Evolutionary conservation across 352 stramenopile species (phyloP).

Genomic region (Bremia lactucae): DNA sequence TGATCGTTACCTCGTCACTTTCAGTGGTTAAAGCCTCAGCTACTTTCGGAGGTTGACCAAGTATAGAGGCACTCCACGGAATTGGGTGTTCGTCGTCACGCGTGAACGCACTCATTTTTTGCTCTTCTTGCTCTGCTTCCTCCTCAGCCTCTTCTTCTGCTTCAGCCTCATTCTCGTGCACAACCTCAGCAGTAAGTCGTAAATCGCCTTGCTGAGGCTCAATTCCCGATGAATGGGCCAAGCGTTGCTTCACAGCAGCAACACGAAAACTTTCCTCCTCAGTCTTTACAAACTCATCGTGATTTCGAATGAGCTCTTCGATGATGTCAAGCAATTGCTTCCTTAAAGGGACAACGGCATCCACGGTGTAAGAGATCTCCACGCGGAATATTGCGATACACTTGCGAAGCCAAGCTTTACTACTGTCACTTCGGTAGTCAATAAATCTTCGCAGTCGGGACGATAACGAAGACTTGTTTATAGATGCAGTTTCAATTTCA

Average conservation of each 20-base stretch:
- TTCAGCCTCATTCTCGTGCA: conserved; percentile 86
- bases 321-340: conserved; percentile 67
- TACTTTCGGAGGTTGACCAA: conserved; percentile 22
- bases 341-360: conserved; percentile 48
- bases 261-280: conserved; percentile 39
- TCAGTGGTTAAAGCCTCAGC: neutral
- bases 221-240: conserved; percentile 47
- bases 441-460: conserved; percentile 62
- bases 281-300: conserved; percentile 53
- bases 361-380: conserved; percentile 71
- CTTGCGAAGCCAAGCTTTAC: conserved; percentile 44
- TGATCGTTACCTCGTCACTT: conserved; percentile 19
- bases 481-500: conserved; percentile 32
- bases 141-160: conserved; percentile 83
- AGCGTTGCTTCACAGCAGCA: conserved; percentile 40
- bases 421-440: conserved; percentile 18
- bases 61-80: conserved; percentile 52
- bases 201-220: conserved; percentile 58
- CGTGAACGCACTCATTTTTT: conserved; percentile 87
- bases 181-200: conserved; percentile 73
- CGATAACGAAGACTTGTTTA: conserved; percentile 21
- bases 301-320: conserved; percentile 36
- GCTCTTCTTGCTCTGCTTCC: conserved; percentile 84
- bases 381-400: conserved; percentile 71
- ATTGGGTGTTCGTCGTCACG: conserved; percentile 84